Base-by-base conservation (phyloP, 2,329 filamentous ascomycete genomes). In the Myotisia sp. region DNA sequence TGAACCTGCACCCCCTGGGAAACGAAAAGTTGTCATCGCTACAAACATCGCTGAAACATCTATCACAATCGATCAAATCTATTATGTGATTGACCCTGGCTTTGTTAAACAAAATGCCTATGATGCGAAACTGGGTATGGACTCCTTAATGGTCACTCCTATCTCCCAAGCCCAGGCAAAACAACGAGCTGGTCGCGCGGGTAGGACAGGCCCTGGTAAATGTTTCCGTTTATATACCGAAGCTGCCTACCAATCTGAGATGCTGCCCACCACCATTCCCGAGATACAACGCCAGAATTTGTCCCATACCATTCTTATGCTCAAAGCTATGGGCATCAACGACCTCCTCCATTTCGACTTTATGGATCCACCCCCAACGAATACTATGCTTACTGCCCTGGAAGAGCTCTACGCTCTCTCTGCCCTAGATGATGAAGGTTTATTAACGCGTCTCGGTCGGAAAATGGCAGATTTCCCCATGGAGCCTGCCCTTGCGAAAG, bases 391-490 rank as follows among this genome's bases (percentile, higher is more conserved):
- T 43, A 92, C 85, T 32, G 90, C 90, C 0, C 65, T 98, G 3
- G 92, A 98, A 59, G 90, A 95, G 53, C 67, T 98, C 0, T 98
- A 98, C 51, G 84, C 85, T 1, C 65, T 98, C 7, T 84, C 79
- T 3, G 87, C 87, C 0, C 67, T 98, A 0, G 90, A 98, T 44
- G 87, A 98, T 48, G 90, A 98, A 67, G 90, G 90, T 9, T 68
- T 98, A 0, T 64, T 98, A 2, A 98, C 90, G 0, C 76, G 90
- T 5, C 69, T 93, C 1, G 90, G 90, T 5, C 75, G 90, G 29
- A 92, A 94, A 55, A 95, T 98, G 87, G 86, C 90, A 7, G 87
- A 98, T 51, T 95, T 95, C 55, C 90, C 90, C 0, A 95, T 95
- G 84, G 86, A 95, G 37, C 90, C 90, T 0, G 76, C 83, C 0